These are phyloP conservation scores for Iodosphaeria phyllophila DNA, from an alignment of 2,329 filamentous ascomycete genomes.

Conservation along the genomic window DNA sequence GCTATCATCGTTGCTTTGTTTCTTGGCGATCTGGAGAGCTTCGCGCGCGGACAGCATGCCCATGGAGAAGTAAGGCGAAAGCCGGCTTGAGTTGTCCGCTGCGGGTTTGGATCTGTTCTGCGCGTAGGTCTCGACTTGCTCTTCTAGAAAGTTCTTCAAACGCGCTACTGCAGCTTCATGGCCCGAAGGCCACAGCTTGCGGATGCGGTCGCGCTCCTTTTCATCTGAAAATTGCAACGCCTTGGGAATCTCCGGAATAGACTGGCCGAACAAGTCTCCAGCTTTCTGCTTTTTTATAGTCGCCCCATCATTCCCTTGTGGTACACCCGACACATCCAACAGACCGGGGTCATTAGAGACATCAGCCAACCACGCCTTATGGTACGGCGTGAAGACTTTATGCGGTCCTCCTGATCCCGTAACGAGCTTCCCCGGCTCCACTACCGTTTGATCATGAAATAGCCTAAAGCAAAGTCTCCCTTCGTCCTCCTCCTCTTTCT, in stretches of 20 bases:
- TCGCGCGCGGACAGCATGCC: conserved; percentile 10
- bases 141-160: conserved; percentile 12
- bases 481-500: conserved; percentile 1
- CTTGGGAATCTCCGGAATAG: conserved; percentile 11
- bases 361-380: conserved; percentile 15
- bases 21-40: conserved; percentile 4
- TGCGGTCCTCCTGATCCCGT: conserved; percentile 6
- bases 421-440: conserved; percentile 5
- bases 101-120: conserved; percentile 13
- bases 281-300: conserved; percentile 8
- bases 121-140: conserved; percentile 14
- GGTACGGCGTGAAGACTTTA: conserved; percentile 11
- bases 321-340: conserved; percentile 18
- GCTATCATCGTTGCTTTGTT: conserved; percentile 3
- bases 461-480: conserved; percentile 6
- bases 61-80: conserved; percentile 15
- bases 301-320: conserved; percentile 14
- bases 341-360: conserved; percentile 25
- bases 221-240: conserved; percentile 14
- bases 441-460: conserved; percentile 8
- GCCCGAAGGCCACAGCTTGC: conserved; percentile 17
- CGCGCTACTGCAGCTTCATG: conserved; percentile 13
- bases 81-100: conserved; percentile 14
- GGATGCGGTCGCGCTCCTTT: conserved; percentile 13
- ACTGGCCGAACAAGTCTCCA: conserved; percentile 10